Evolutionary conservation across 225 moss, liverwort and hornwort species (phyloP), one percentile per base, ranked within the genome.

Genomic region (Asterella californica): DNA sequence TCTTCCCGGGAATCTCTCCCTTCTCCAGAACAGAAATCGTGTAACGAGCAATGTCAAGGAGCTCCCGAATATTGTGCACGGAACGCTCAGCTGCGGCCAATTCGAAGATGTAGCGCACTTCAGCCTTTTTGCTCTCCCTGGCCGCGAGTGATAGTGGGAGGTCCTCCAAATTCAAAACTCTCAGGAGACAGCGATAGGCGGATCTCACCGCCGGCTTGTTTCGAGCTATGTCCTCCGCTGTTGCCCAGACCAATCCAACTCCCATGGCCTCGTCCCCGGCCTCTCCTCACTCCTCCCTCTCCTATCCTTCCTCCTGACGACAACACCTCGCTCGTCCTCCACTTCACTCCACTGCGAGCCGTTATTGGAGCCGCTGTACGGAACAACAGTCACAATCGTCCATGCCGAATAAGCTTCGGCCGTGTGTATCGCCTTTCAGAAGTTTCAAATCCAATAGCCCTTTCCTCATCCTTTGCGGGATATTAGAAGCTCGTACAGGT

Each of bases 11-110:
- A 9, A 84, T 27, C 68, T 87, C 82, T 49, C 87, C 87, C 70
- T 50, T 60, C 52, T 79, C 70, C 61, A 87, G 25, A 9, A 45
- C 50, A 24, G 87, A 80, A 27, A 75, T 46, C 17, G 79, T 66
- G 53, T 80, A 30, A 67, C 92, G 88, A 15, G 90, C 94, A 15
- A 92, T 85, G 64, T 83, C 88, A 15, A 94, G 77, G 36, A 94
- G 80, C 55, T 96, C 96, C 27, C 84, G 81, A 24, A 96, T 94
- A 74, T 96, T 96, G 78, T 90, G 86, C 11, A 81, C 22, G 9
- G 92, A 94, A 18, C 88, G 90, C 76, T 94, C 92, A 76, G 53
- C n/a, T 52, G 92, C 88, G 1, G 88, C 89, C 78, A 90, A 83
- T 74, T 89, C 83, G 74, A 96, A 92, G 42, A 96, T 68, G 85